Evolutionary conservation across 306 rosid genomes (phyloP).

Genomic region (Fagus crenata): DNA sequence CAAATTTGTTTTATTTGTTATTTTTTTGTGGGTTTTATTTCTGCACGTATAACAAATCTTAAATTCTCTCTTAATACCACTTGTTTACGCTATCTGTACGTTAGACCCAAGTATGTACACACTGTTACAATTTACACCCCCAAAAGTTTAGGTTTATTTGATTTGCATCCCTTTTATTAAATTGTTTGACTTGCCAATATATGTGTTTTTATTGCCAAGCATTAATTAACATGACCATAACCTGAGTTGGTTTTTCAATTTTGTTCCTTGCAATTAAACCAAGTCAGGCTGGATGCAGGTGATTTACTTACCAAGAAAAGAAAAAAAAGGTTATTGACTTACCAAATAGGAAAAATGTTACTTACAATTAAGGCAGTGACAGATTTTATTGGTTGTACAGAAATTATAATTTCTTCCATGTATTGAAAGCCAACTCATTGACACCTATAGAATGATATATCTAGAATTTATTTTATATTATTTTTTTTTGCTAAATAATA

Average conservation of each 20-base stretch:
- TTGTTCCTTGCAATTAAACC: not conserved
- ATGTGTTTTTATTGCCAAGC: not conserved
- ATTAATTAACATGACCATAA: not conserved
- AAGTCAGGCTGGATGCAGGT: not conserved
- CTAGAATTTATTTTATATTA: not conserved
- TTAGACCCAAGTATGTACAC: not conserved
- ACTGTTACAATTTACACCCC: not conserved
- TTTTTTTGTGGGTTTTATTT: not conserved
- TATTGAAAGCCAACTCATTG: slow-evolving; percentile 24
- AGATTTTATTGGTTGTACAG: not conserved
- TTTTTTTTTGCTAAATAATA: too few species aligned
- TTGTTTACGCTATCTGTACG: not conserved
- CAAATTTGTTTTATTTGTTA: not conserved
- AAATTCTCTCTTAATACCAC: not conserved
- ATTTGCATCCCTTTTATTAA: not conserved
- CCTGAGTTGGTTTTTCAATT: not conserved
- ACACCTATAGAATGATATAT: not conserved
- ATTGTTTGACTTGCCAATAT: not conserved
- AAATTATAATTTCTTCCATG: not conserved
- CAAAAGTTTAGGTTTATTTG: not conserved
- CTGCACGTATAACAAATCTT: not conserved
- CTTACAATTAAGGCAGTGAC: slow-evolving; percentile 14
- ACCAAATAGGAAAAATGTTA: too few species aligned
- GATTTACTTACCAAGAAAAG: too few species aligned
- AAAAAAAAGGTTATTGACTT: too few species aligned